Evolutionary conservation across 768 basidiomycete genomes (phyloP).

Genomic region (Hygrocybe coccinea): DNA sequence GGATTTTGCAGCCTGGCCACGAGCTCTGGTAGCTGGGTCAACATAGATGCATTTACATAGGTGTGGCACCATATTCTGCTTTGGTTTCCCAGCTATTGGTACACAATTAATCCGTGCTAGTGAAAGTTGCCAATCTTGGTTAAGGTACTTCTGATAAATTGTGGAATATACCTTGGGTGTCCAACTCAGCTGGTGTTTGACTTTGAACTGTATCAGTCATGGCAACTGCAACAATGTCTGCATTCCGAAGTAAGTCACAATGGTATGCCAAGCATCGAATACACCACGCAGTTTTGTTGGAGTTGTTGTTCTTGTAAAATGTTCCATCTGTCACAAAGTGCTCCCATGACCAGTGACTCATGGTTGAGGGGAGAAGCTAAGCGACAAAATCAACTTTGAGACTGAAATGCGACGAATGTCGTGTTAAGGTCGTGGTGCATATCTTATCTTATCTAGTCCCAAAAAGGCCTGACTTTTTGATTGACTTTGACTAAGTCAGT

Average conservation of each 20-base stretch:
- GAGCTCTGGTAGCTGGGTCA: slow-evolving; percentile 3
- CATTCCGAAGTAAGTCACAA: neutral
- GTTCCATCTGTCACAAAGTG: neutral
- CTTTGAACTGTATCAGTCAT: neutral
- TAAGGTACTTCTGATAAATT: neutral
- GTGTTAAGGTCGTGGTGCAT: neutral
- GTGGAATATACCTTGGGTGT: slow-evolving; percentile 5
- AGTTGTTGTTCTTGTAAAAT: too few species aligned
- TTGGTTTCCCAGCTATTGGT: slow-evolving; percentile 12
- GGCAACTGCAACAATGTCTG: neutral
- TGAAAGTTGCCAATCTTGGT: neutral
- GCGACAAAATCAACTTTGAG: neutral
- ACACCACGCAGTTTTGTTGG: neutral
- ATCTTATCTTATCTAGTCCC: neutral
- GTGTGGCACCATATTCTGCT: slow-evolving; percentile 13
- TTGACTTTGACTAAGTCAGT: too few species aligned
- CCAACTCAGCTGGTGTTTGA: neutral
- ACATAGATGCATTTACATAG: slow-evolving; percentile 8
- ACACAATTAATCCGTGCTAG: neutral
- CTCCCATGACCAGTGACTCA: neutral
- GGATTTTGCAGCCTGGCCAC: neutral
- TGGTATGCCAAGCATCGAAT: neutral
- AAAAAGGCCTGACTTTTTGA: neutral
- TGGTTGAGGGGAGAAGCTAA: neutral
- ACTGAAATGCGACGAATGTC: neutral